Conservation (phyloP, 2,329 filamentous ascomycete species). For the Fusarium nurragi region DNA sequence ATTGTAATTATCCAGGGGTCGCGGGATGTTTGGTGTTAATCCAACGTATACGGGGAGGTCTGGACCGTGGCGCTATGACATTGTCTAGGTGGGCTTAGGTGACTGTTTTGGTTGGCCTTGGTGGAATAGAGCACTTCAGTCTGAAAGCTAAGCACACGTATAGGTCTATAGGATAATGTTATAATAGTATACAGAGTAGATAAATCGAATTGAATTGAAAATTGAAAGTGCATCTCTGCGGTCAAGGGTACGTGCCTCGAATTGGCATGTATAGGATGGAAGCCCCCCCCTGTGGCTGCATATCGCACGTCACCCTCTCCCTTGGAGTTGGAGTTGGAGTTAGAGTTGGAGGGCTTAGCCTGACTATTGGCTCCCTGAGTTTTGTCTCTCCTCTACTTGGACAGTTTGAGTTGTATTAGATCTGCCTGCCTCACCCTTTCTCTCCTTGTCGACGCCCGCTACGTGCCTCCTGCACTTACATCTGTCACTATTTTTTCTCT, state of each 20-base stretch:
- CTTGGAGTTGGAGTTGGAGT: slow-evolving; percentile 9
- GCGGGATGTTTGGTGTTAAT: neutral
- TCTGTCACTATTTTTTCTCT: neutral
- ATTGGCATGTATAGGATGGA: neutral
- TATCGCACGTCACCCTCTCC: slow-evolving; percentile 4
- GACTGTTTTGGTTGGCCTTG: neutral
- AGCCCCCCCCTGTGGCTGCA: slow-evolving; percentile 23
- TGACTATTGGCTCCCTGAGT: slow-evolving; percentile 13
- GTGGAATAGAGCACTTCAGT: neutral
- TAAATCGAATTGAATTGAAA: no score
- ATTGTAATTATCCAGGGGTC: neutral
- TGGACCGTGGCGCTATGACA: neutral
- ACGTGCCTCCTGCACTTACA: neutral
- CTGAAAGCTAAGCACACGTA: neutral
- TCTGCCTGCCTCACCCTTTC: neutral
- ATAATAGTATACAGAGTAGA: no score
- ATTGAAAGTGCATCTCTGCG: no score
- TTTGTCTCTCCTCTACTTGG: slow-evolving; percentile 10
- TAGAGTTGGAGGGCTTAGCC: neutral
- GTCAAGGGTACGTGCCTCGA: neutral
- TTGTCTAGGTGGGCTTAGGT: neutral
- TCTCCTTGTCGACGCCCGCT: neutral
- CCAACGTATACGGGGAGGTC: no score
- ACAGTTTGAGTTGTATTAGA: neutral
- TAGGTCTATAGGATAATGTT: no score